These are phyloP conservation scores for Boletus bicolor DNA, from an alignment of 768 basidiomycete species.

Conservation along the genomic window DNA sequence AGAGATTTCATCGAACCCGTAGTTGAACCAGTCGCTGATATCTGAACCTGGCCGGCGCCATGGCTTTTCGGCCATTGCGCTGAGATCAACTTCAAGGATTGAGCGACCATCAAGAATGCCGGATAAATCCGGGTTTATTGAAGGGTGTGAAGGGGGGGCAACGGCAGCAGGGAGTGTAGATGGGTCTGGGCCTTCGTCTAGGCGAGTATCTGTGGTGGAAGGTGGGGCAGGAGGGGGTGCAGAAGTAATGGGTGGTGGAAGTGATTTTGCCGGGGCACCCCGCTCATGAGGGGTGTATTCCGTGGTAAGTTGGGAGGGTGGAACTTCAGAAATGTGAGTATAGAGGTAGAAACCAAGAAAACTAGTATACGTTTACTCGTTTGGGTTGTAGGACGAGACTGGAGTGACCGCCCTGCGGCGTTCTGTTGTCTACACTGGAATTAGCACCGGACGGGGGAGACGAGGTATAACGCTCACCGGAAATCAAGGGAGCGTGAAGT, in stretches of 20 bases:
- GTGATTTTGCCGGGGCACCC: conserved; percentile 41
- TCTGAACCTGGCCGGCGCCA: conserved; percentile 93
- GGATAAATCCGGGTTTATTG: conserved; percentile 62
- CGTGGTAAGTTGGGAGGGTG: conserved; percentile 65
- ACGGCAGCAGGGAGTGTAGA: conserved; percentile 59
- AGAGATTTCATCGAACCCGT: conserved; percentile 95
- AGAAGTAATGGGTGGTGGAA: conserved; percentile 16
- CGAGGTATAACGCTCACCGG: conserved; percentile 42
- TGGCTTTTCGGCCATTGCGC: conserved; percentile 71
- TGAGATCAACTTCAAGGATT: conserved; percentile 82
- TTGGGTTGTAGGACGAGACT: conserved; percentile 32
- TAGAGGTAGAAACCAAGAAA: background rate
- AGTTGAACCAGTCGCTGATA: conserved; percentile 98
- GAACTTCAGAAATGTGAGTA: conserved; percentile 21
- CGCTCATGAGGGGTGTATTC: conserved; percentile 78
- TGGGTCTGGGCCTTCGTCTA: conserved; percentile 58
- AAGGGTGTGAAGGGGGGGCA: conserved; percentile 79
- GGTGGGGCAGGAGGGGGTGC: conserved; percentile 21
- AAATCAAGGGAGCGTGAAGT: conserved; percentile 71
- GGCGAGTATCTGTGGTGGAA: conserved; percentile 13
- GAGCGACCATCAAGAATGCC: conserved; percentile 72
- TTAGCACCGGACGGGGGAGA: background rate
- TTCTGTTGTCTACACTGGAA: conserved; percentile 33
- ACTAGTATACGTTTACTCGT: conserved; percentile 28
- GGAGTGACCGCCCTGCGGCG: conserved; percentile 29